Percentiles rank a stretch among this genome's conserved stretches.
phyloP scores from a whole-genome alignment of 345 rosid species.

The Citrus australasica region DNA sequence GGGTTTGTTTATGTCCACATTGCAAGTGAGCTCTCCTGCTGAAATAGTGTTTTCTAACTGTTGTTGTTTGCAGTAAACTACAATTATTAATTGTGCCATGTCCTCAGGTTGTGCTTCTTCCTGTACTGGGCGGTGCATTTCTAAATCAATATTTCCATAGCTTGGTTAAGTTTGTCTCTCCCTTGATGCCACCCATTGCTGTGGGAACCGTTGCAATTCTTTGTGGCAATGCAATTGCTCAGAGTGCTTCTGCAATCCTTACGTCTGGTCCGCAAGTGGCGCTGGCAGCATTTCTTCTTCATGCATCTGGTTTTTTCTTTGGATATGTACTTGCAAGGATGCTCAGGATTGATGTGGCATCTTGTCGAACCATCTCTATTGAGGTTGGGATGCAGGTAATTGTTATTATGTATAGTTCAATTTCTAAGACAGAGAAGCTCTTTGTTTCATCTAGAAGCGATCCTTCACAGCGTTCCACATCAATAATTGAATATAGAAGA shows the following conservation, averaged over 20 bases:
- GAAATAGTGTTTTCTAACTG: not conserved
- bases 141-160: slow-evolving; percentile 70
- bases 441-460: not conserved
- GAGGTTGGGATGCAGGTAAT: slow-evolving; percentile 97
- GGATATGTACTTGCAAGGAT: slow-evolving; percentile 69
- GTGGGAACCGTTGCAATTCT: slow-evolving; percentile 79
- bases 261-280: slow-evolving; percentile 72
- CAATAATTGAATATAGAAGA: not conserved
- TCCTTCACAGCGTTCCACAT: not conserved
- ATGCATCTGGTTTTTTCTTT: slow-evolving; percentile 79
- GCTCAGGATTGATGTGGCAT: slow-evolving; percentile 58
- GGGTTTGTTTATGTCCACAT: slow-evolving; percentile 64
- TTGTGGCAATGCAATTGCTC: slow-evolving; percentile 79
- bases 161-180: slow-evolving; percentile 71
- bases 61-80: not conserved
- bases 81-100: not conserved
- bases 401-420: not conserved
- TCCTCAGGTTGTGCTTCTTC: slow-evolving; percentile 81
- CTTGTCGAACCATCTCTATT: slow-evolving; percentile 71
- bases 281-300: slow-evolving; percentile 65
- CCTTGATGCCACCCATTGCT: slow-evolving; percentile 79
- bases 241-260: slow-evolving; percentile 71
- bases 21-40: slow-evolving; percentile 51
- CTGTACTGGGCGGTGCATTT: slow-evolving; percentile 79
- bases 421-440: not conserved